Evolutionary conservation across 805 yeast species (phyloP).

Genomic region (Blastobotrys attinorum): DNA sequence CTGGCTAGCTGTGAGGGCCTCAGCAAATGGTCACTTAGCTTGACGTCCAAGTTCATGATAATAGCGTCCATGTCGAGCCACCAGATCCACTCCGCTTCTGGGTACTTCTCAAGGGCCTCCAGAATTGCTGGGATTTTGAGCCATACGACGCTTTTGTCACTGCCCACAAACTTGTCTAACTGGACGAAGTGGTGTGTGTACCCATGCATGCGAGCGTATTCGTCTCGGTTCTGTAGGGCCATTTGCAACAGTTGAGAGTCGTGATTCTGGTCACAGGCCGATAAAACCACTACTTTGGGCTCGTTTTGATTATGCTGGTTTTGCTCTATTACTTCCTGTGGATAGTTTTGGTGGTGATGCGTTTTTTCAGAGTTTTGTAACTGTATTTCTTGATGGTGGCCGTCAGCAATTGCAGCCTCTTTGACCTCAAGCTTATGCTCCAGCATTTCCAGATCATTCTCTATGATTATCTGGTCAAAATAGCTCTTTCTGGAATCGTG

Average conservation of each 20-base stretch:
- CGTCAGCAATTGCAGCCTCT: no score
- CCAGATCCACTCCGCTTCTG: constrained; percentile 33
- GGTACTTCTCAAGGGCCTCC: constrained; percentile 25
- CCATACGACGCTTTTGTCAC: constrained; percentile 20
- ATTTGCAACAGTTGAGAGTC: not conserved
- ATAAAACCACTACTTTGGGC: constrained; percentile 2
- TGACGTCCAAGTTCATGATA: constrained; percentile 26
- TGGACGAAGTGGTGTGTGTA: constrained; percentile 25
- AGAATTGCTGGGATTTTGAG: constrained; percentile 28
- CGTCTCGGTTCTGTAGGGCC: constrained; percentile 23
- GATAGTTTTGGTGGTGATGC: no score
- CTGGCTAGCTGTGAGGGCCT: constrained; percentile 21
- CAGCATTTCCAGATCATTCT: no score
- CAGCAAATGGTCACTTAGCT: constrained; percentile 24
- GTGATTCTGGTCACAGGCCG: constrained; percentile 3
- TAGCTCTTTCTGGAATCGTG: no score
- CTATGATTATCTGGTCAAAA: no score
- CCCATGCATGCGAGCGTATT: constrained; percentile 28
- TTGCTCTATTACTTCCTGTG: not conserved
- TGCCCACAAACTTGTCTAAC: constrained; percentile 16
- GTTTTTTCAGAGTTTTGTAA: no score
- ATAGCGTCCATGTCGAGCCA: constrained; percentile 32
- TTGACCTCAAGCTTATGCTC: no score
- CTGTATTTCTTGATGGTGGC: no score
- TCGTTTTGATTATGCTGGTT: not conserved